Conservation (phyloP, 164 flowering plant genomes). For the Malania oleifera region DNA sequence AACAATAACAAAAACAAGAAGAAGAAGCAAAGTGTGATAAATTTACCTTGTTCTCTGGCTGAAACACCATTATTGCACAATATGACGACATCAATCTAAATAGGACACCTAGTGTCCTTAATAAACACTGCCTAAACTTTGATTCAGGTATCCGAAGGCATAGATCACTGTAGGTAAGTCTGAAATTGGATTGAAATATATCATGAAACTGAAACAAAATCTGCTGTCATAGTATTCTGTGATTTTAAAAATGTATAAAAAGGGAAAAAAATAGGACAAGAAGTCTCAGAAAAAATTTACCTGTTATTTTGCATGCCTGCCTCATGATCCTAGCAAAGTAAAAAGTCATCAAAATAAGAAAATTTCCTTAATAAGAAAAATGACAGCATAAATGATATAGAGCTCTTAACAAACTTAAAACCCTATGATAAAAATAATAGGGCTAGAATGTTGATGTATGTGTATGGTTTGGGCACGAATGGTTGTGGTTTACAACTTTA, state of each 20-base stretch:
- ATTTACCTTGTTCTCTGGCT: conserved; percentile 60
- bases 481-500: too few species aligned
- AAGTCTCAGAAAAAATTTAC: conserved; percentile 26
- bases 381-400: neutral
- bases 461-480: too few species aligned
- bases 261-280: conserved; percentile 3
- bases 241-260: neutral
- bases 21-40: neutral
- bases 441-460: too few species aligned
- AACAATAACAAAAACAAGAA: neutral
- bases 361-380: neutral
- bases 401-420: neutral
- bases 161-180: conserved; percentile 94
- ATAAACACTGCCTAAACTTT: conserved; percentile 79
- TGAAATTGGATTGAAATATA: conserved; percentile 33
- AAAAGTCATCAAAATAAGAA: conserved; percentile 9
- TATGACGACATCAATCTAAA: conserved; percentile 85
- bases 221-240: too few species aligned
- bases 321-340: conserved; percentile 57
- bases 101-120: conserved; percentile 63
- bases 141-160: conserved; percentile 92
- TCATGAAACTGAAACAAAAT: conserved; percentile 13
- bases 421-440: too few species aligned
- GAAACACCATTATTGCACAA: conserved; percentile 72
- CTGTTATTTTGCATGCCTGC: conserved; percentile 45